A percentile compares a stretch with the other conserved stretches of the same genome.
phyloP scores from a whole-genome alignment of 495 filamentous ascomycete species.

The Podospora australis region DNA sequence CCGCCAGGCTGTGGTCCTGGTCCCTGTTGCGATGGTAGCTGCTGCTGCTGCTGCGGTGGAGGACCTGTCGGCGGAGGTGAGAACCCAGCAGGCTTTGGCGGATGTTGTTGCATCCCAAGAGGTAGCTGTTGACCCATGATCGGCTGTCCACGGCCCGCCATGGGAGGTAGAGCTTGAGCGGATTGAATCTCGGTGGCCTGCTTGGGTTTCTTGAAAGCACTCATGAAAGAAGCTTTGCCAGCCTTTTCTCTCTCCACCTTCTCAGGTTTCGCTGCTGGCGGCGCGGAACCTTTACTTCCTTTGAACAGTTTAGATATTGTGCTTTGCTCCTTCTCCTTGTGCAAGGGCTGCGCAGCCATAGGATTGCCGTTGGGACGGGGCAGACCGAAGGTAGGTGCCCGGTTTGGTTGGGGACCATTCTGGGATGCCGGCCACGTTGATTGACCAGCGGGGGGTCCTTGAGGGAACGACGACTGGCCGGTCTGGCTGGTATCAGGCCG shows the following conservation, averaged over 20 bases:
- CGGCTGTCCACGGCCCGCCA: slow-evolving; percentile 1
- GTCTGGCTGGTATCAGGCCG: background rate
- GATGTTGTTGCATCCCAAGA: background rate
- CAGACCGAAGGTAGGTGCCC: slow-evolving; percentile 5
- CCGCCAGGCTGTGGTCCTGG: slow-evolving; percentile 2
- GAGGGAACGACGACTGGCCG: background rate
- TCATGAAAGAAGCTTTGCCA: slow-evolving; percentile 25
- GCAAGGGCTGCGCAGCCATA: slow-evolving; percentile 2
- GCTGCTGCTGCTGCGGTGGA: slow-evolving; percentile 9
- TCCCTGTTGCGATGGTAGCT: slow-evolving; percentile 7
- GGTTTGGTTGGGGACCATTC: slow-evolving; percentile 4
- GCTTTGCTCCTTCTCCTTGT: slow-evolving; percentile 25
- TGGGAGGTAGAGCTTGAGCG: background rate
- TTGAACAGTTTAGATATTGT: slow-evolving; percentile 30
- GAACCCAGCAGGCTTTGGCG: background rate
- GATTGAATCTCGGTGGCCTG: slow-evolving; percentile 17
- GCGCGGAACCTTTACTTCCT: slow-evolving; percentile 11
- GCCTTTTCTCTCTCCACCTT: slow-evolving; percentile 23
- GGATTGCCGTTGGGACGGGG: slow-evolving; percentile 9
- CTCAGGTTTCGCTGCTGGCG: slow-evolving; percentile 3
- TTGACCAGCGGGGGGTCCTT: background rate
- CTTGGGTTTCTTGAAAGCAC: slow-evolving; percentile 23
- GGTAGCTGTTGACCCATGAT: background rate
- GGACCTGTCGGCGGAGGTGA: background rate
- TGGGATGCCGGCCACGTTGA: slow-evolving; percentile 1